Conservation (phyloP, 1,139 yeast species). For the Schwanniomyces etchellsii region DNA sequence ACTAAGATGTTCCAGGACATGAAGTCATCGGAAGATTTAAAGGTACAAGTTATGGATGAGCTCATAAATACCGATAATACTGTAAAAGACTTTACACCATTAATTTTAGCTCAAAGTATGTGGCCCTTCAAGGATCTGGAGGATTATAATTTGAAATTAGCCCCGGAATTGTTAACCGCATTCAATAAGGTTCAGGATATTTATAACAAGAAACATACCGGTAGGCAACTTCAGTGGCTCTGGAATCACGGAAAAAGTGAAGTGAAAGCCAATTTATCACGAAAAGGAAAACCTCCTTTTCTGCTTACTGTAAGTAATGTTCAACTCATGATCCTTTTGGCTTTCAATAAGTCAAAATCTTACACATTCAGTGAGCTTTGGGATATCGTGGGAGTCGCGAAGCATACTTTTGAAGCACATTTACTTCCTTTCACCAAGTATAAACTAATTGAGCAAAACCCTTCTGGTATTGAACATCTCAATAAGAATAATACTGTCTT, state of each 20-base stretch:
- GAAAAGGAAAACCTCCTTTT: slow-evolving; percentile 80
- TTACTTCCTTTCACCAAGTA: slow-evolving; percentile 75
- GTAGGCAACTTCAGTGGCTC: slow-evolving; percentile 89
- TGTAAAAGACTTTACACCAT: slow-evolving; percentile 65
- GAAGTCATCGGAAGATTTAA: slow-evolving; percentile 78
- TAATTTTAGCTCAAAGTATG: slow-evolving; percentile 79
- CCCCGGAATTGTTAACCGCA: slow-evolving; percentile 55
- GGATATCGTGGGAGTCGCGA: slow-evolving; percentile 63
- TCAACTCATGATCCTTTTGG: slow-evolving; percentile 80
- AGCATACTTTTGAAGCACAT: slow-evolving; percentile 65
- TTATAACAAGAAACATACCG: slow-evolving; percentile 73
- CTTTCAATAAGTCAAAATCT: slow-evolving; percentile 63
- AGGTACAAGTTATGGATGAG: slow-evolving; percentile 54
- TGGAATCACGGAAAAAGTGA: slow-evolving; percentile 97
- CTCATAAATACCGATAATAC: slow-evolving; percentile 26
- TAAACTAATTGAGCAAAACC: slow-evolving; percentile 63
- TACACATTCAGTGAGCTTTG: slow-evolving; percentile 58
- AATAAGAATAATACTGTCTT: slow-evolving; percentile 53
- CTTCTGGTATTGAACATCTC: slow-evolving; percentile 46
- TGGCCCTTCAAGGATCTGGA: slow-evolving; percentile 67
- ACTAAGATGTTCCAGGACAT: slow-evolving; percentile 97
- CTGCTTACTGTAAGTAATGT: slow-evolving; percentile 75
- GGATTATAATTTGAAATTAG: slow-evolving; percentile 38
- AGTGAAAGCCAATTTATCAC: slow-evolving; percentile 78
- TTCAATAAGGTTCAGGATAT: slow-evolving; percentile 63